Conservation (phyloP, 2,329 filamentous ascomycete genomes). For the Dactylonectria macrodidyma region DNA sequence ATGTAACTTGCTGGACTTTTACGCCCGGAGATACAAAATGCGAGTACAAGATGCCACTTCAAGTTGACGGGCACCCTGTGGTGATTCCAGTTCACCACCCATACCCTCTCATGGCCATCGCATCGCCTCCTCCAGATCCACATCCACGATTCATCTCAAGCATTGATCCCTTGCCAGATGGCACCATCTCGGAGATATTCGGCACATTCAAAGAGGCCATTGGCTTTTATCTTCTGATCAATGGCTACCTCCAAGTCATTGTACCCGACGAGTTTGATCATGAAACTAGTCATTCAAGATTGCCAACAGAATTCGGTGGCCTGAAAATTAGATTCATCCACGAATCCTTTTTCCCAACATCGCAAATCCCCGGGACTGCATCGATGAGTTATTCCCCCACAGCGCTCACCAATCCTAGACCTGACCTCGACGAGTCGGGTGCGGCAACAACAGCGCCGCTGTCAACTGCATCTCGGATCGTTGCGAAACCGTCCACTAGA, state of each 20-base stretch:
- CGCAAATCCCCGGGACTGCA: not conserved
- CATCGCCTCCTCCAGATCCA: slow-evolving; percentile 4
- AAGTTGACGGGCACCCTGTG: not conserved
- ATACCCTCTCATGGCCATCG: not conserved
- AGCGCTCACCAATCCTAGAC: too few relatives aligned
- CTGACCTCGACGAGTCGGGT: too few relatives aligned
- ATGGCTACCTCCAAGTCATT: slow-evolving; percentile 5
- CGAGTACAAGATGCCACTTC: slow-evolving; percentile 14
- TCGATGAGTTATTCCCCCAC: not conserved
- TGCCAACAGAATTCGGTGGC: slow-evolving; percentile 1
- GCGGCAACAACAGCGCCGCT: not conserved
- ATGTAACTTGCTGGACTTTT: not conserved
- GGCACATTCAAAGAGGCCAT: not conserved
- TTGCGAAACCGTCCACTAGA: not conserved
- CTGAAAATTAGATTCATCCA: slow-evolving; percentile 2
- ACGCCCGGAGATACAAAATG: not conserved
- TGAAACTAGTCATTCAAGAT: not conserved
- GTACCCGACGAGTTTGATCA: slow-evolving; percentile 6
- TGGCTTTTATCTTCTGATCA: slow-evolving; percentile 10
- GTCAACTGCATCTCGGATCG: not conserved
- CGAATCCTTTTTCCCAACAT: not conserved
- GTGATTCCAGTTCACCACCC: slow-evolving; percentile 3
- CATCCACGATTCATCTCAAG: not conserved
- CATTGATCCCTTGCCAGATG: not conserved
- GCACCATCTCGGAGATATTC: not conserved